Base-by-base conservation (phyloP, 495 filamentous ascomycete species). In the Clavariopsis aquatica region DNA sequence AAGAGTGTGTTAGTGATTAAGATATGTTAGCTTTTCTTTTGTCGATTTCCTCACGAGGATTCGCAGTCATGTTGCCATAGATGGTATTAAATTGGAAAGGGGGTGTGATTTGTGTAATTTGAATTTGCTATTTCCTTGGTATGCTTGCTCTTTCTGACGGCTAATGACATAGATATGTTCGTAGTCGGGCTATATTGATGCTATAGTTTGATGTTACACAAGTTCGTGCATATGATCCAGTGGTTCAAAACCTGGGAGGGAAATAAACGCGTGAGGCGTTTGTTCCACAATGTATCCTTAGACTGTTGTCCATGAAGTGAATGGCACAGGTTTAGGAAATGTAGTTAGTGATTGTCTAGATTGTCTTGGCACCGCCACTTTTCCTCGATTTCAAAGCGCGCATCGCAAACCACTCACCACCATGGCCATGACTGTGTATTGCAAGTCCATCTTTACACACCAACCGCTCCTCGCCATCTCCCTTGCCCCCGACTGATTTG, bases 381-480 rank as follows among this genome's bases (percentile, higher is more conserved):
- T n/a, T 34, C 31, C 31, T 55, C 51, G 60, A 63, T 63, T 63
- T 63, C 60, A 63, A 63, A 63, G 19, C 60, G 19, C 60, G 60
- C 49, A 63, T 19, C 51, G 51, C 31, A 56, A 56, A 47, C 49
- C 46, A n/a, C 49, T 45, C 8, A 23, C 5, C 8, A 59, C 47
- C 58, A 62, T 36, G 22, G 31, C 38, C 47, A 54, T 54, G 58
- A 43, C 38, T 43, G 9, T 17, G 9, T 17, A 17, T 17, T 43
- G 6, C 15, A 43, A 10, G 6, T 13, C 45, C 47, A 43, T 9
- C 19, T 19, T 7, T 47, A 13, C 19, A 10, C 49, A 20, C 8
- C 27, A 24, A 1, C 24, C 36, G 6, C n/a, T 26, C 1, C 28
- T 20, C 43, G 22, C 53, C 46, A 29, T 43, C n/a, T 47, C 2